Conservation (phyloP, 257 asterid genomes). For the Solanum sejunctum region DNA sequence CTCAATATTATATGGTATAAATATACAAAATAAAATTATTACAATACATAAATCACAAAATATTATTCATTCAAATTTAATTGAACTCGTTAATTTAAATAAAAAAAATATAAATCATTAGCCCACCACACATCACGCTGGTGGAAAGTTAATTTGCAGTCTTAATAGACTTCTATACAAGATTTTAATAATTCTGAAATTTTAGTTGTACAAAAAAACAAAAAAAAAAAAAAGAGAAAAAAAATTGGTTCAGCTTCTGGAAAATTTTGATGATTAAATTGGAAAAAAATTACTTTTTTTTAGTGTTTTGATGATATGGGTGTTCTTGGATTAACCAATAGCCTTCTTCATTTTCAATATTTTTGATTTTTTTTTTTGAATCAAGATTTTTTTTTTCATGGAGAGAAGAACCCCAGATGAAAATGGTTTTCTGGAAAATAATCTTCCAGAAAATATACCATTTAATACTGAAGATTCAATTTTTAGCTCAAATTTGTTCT, state of each 20-base stretch:
- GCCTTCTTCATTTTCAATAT: neutral
- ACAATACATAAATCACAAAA: too few species aligned
- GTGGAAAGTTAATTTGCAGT: neutral
- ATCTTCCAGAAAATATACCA: slow-evolving; percentile 18
- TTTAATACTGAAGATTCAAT: slow-evolving; percentile 22
- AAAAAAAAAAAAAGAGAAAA: neutral
- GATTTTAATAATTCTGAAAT: neutral
- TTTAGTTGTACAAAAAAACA: neutral
- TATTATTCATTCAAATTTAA: neutral
- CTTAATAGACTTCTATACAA: neutral
- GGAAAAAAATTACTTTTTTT: neutral
- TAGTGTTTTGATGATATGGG: neutral
- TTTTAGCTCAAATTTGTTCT: slow-evolving; percentile 39
- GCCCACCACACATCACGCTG: neutral
- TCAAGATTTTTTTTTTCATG: slow-evolving; percentile 8
- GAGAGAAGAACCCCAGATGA: slow-evolving; percentile 30
- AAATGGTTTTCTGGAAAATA: slow-evolving; percentile 24
- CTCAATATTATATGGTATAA: too few species aligned
- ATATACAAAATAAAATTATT: too few species aligned
- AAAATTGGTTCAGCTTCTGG: neutral
- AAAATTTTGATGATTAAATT: neutral
- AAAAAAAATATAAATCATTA: neutral
- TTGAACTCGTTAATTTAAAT: neutral
- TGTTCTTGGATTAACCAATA: neutral
- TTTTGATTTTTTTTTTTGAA: neutral